Percentiles rank a stretch among this genome's conserved stretches.
Conservation (phyloP, 2,329 filamentous ascomycete genomes). For the Monosporascus cannonballus region DNA sequence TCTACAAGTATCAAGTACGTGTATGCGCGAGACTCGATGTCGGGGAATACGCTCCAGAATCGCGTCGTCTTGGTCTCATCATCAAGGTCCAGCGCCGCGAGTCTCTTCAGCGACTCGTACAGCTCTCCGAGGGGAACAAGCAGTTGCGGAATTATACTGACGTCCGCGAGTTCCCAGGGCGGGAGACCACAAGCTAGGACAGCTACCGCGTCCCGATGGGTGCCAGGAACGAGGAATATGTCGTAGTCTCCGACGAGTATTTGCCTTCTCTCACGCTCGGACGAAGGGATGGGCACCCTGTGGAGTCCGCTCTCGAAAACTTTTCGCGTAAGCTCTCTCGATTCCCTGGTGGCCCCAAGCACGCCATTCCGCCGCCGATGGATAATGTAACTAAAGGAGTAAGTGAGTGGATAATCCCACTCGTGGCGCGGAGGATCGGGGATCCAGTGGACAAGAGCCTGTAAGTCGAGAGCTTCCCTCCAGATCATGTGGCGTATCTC, state of each 20-base stretch:
- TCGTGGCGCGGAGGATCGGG: no score
- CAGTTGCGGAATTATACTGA: neutral
- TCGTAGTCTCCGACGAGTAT: neutral
- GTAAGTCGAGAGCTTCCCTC: no score
- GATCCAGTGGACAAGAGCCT: no score
- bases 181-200: neutral
- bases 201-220: neutral
- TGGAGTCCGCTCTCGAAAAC: no score
- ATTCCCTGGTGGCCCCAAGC: no score
- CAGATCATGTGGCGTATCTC: no score
- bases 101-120: neutral
- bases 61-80: neutral
- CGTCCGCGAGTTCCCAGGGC: neutral
- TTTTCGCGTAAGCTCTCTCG: no score
- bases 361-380: no score
- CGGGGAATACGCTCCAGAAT: neutral
- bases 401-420: no score
- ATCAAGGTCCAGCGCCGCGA: neutral
- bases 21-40: neutral
- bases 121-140: neutral
- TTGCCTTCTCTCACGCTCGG: no score
- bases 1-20: neutral
- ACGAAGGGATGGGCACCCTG: no score
- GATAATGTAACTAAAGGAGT: no score
- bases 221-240: neutral